These are phyloP conservation scores for Starmerella kuoi DNA, from an alignment of 805 yeast species.

Conservation along the genomic window DNA sequence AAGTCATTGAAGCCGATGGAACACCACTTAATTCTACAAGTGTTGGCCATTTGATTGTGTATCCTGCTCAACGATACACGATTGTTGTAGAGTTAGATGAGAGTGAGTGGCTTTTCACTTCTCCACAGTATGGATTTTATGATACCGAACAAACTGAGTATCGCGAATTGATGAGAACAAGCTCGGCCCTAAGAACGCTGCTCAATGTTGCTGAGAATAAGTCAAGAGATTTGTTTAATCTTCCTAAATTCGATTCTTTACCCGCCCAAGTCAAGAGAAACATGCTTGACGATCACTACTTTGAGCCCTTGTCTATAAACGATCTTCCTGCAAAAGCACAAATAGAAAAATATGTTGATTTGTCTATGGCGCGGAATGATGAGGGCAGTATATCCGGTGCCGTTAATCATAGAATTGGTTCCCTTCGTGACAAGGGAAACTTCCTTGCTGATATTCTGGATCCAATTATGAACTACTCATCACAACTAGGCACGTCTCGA, in stretches of 20 bases:
- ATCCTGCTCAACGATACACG: slow-evolving; percentile 75
- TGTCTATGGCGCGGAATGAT: slow-evolving; percentile 8
- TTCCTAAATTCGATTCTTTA: not conserved
- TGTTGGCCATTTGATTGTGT: slow-evolving; percentile 25
- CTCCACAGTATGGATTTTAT: slow-evolving; percentile 6
- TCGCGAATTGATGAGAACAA: not conserved
- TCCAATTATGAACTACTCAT: not conserved
- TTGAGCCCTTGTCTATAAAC: not conserved
- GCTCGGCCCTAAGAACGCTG: not conserved
- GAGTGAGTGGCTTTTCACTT: not conserved
- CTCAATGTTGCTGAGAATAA: not conserved
- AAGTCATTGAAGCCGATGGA: slow-evolving; percentile 31
- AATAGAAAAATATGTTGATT: not conserved
- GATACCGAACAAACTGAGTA: not conserved
- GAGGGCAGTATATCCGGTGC: slow-evolving; percentile 11
- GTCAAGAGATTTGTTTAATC: not conserved
- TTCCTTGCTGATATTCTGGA: not conserved
- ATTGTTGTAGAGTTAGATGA: slow-evolving; percentile 37
- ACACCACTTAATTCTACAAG: slow-evolving; percentile 22
- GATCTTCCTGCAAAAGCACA: not conserved
- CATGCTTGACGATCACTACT: slow-evolving; percentile 7
- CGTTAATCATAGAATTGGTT: not conserved
- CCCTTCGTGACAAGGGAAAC: not conserved
- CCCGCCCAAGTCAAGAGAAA: too few relatives aligned
- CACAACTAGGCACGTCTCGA: not conserved